A percentile compares a stretch with the other conserved stretches of the same genome.
These are phyloP conservation scores for Fragaria vesca DNA, from an alignment of 306 rosid genomes.

Conservation along the genomic window DNA sequence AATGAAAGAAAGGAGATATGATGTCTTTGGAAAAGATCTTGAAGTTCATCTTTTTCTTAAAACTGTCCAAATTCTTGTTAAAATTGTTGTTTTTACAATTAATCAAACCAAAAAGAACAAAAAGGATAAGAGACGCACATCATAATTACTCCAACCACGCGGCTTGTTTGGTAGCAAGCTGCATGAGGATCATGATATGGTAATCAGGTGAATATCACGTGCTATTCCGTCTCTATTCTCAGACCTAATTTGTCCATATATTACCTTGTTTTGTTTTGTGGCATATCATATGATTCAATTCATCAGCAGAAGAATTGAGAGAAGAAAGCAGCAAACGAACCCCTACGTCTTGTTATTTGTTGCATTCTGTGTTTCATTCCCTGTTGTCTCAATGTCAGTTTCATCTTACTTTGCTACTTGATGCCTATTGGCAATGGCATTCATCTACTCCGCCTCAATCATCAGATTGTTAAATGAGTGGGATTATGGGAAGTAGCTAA, in stretches of 20 bases:
- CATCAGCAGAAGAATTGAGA: neutral
- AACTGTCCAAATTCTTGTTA: too few species aligned
- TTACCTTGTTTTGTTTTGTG: neutral
- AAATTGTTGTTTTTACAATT: neutral
- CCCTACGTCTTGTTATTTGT: neutral
- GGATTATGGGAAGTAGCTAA: too few species aligned
- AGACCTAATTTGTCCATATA: neutral
- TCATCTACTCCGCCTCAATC: too few species aligned
- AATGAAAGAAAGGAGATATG: too few species aligned
- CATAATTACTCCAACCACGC: neutral
- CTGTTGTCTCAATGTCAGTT: neutral
- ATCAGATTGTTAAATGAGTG: neutral
- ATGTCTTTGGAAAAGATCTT: too few species aligned
- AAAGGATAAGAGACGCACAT: neutral
- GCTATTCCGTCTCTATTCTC: neutral
- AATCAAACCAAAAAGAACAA: neutral
- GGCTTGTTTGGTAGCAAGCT: neutral
- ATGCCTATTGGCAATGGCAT: neutral
- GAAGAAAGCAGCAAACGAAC: neutral
- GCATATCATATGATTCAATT: neutral
- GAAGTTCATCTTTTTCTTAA: too few species aligned
- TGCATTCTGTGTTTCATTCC: neutral
- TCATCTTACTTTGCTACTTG: neutral
- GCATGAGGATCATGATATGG: constrained; percentile 1
- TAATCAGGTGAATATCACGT: constrained; percentile 19